Evolutionary conservation across 192 early-diverging fungal genomes (phyloP), one percentile per base, ranked within the genome.

Genomic region (Coemansia sp.): DNA sequence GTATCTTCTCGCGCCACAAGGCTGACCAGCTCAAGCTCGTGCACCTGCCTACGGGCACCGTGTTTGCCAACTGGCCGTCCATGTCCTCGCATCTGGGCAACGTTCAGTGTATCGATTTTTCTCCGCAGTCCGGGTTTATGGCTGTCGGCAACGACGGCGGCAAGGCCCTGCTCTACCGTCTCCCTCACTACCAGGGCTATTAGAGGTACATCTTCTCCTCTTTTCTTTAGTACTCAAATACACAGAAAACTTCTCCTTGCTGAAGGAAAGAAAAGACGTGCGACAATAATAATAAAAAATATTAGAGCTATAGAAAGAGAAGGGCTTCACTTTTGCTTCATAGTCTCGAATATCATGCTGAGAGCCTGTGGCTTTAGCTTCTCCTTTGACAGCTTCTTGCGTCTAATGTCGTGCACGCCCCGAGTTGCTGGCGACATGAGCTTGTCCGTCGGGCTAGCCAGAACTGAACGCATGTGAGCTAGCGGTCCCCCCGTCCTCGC

Each of bases 21-120:
- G 87, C 90, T 68, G 92, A 95, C 68, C 87, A 92, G 56, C 78
- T 99, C 60, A 84, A 89, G 60, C 64, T 99, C 45, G 84, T 95
- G 6, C 94, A 99, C 82, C 66, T 94, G 51, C 92, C 93, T 6
- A 89, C 93, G 0, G 74, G 86, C 31, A 86, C 87, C 15, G 93
- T 97, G 40, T 96, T 94, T 79, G 65, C 85, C 60, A 99, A 99
- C 85, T 99, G 97, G 97, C 97, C 97, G n/a, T 93, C 93, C 0
- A 60, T 64, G 5, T 73, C 74, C 11, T 96, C 95, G 17, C 93
- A 94, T 15, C 82, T 99, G 29, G 88, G 91, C 11, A 89, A 93
- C 76, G 93, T 98, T 37, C 82, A 87, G 42, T 81, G 80, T 41
- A 72, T 94, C 39, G 89, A 85, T 41, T 98, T 97, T 68, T 97